Evolutionary conservation across 129 eudicot genomes (phyloP), one percentile per base, ranked within the genome.

Genomic region (Gnaphalium uliginosum): DNA sequence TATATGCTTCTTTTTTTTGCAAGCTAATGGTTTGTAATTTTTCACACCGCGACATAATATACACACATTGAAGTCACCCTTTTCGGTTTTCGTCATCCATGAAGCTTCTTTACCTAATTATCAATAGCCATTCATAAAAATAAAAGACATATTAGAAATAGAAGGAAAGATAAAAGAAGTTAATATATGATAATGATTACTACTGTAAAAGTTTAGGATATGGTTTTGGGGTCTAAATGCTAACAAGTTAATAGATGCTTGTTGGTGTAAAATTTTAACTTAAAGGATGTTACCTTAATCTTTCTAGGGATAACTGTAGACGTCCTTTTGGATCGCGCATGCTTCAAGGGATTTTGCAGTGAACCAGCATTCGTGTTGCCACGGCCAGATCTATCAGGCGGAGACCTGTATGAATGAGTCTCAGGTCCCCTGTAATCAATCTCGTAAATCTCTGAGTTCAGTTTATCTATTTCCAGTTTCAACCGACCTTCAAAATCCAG

Each of bases 361-460:
- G 71, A 79, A 69, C 46, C 30, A 35, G 14, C 78, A 10, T 26
- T 69, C 27, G 51, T 69, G 33, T 68, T 46, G 68, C 24, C 73
- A 15, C 29, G 33, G 19, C 82, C 81, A 37, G 79, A 82, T 73
- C 53, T 74, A 69, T 70, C 66, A 4, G 87, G 87, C 0, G 87
- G 89, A 56, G 92, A 85, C 33, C 78, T 69, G 65, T 85, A 66
- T n/a, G 85, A 75, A 66, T 87, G 92, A 41, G 92, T 85, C 64
- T 85, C 84, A 2, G 92, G 92, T 19, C 92, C 92, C 76, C 85
- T 80, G 73, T 87, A 87, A 74, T 87, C 92, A 10, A 87, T 87
- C 19, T 84, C 87, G 35, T 85, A 87, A 50, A 84, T 39, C 50
- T 60, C 87, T 6, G 89, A 30, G 48, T 67, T 84, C 64, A 70